These are phyloP conservation scores for Bauhinia variegata DNA, from an alignment of 306 rosid species.

Conservation along the genomic window DNA sequence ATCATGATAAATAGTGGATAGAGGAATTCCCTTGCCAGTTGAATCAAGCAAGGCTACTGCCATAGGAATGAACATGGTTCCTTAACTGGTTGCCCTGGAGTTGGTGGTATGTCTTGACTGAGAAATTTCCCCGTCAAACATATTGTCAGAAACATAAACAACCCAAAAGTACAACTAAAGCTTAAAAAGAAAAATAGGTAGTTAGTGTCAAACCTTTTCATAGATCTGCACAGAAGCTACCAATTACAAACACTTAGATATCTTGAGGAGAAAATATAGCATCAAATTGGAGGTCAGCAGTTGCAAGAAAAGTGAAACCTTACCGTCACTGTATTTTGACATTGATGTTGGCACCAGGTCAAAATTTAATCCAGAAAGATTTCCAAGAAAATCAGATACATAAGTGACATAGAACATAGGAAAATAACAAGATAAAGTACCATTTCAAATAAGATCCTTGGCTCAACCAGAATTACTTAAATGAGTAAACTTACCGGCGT, in stretches of 20 bases:
- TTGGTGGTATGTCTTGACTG: conserved; percentile 90
- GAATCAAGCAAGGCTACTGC: conserved; percentile 79
- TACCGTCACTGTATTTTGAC: conserved; percentile 88
- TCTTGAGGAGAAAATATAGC: conserved; percentile 23
- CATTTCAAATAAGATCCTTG: no score
- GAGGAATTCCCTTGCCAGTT: conserved; percentile 75
- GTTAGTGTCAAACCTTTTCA: conserved; percentile 75
- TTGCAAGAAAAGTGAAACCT: conserved; percentile 35
- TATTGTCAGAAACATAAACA: conserved; percentile 36
- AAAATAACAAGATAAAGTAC: conserved; percentile 18
- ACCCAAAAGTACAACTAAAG: conserved; percentile 26
- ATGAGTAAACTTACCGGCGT: conserved; percentile 72
- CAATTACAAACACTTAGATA: conserved; percentile 40
- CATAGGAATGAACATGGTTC: conserved; percentile 88
- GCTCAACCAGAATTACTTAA: conserved; percentile 25
- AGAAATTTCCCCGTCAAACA: conserved; percentile 39
- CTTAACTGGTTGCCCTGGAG: conserved; percentile 91
- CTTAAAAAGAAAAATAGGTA: conserved; percentile 25
- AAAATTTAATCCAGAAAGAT: conserved; percentile 43
- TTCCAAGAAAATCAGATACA: conserved; percentile 42
- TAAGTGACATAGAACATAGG: conserved; percentile 39
- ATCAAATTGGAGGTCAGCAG: conserved; percentile 7
- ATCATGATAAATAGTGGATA: conserved; percentile 68
- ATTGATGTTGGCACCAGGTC: conserved; percentile 53
- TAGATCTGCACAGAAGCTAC: conserved; percentile 71